Conservation (phyloP, 176 grass and related monocot genomes). For the Bonia amplexicaulis region DNA sequence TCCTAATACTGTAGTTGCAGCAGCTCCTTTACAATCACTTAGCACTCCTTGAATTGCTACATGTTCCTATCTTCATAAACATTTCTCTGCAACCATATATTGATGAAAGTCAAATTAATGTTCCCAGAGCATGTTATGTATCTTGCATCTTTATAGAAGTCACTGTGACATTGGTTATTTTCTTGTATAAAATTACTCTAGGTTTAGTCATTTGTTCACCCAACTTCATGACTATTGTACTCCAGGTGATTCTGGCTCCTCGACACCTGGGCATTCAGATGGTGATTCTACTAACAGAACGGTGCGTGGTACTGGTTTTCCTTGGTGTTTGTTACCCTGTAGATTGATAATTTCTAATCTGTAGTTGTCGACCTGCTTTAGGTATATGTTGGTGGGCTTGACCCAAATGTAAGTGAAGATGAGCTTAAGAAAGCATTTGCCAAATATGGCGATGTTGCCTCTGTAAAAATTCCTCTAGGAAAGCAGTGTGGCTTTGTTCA, state of each 20-base stretch:
- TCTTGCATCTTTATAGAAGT: not conserved
- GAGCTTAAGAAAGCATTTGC: conserved; percentile 79
- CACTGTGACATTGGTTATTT: not conserved
- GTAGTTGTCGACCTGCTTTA: conserved; percentile 31
- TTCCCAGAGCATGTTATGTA: not conserved
- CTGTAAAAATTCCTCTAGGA: conserved; percentile 92
- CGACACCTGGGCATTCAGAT: conserved; percentile 43
- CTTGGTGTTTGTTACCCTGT: not conserved
- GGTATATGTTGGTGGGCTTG: conserved; percentile 95
- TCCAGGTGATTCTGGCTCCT: conserved; percentile 56
- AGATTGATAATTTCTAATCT: conserved; percentile 23
- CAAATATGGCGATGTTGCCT: conserved; percentile 85
- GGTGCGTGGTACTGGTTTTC: conserved; percentile 23
- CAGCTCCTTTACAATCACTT: not conserved
- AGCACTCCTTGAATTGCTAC: not conserved
- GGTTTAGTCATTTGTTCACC: conserved; percentile 8
- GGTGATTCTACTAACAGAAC: conserved; percentile 54
- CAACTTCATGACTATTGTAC: conserved; percentile 18
- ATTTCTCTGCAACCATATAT: not conserved
- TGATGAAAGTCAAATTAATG: not conserved
- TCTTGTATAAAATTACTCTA: not conserved
- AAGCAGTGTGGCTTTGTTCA: conserved; percentile 98
- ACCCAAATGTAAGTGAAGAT: conserved; percentile 74
- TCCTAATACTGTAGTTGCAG: not conserved
- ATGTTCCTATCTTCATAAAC: conserved; percentile 7